phyloP scores from a whole-genome alignment of 73 alveolate species.

The Paramecium sexaurelia region DNA sequence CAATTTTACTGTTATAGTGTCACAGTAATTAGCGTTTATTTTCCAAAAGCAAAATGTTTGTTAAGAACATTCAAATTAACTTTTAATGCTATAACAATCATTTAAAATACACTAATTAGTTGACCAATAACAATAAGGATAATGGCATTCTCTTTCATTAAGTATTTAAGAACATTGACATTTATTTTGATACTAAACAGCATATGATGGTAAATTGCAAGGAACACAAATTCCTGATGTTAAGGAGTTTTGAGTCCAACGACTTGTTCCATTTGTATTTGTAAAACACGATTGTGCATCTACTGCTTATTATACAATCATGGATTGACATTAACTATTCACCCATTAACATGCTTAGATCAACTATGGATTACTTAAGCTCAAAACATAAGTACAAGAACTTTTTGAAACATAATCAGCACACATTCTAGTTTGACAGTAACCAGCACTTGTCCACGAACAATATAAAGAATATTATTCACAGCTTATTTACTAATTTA shows the following conservation, averaged over 20 bases:
- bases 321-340: background rate
- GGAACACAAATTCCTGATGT: background rate
- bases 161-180: background rate
- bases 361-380: background rate
- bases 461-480: background rate
- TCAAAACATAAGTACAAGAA: background rate
- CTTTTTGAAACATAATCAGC: background rate
- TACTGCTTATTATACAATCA: background rate
- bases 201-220: background rate
- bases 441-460: background rate
- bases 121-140: background rate
- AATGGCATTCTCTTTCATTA: background rate
- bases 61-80: background rate
- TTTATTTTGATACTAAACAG: background rate
- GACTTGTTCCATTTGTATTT: background rate
- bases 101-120: background rate
- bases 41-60: background rate
- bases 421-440: background rate
- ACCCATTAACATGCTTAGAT: background rate
- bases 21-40: background rate
- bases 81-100: background rate
- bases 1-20: background rate
- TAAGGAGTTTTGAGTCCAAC: background rate
- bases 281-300: background rate
- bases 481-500: background rate